Evolutionary conservation across 768 basidiomycete species (phyloP).

Genomic region (Pilatotrama ljubarskyi): DNA sequence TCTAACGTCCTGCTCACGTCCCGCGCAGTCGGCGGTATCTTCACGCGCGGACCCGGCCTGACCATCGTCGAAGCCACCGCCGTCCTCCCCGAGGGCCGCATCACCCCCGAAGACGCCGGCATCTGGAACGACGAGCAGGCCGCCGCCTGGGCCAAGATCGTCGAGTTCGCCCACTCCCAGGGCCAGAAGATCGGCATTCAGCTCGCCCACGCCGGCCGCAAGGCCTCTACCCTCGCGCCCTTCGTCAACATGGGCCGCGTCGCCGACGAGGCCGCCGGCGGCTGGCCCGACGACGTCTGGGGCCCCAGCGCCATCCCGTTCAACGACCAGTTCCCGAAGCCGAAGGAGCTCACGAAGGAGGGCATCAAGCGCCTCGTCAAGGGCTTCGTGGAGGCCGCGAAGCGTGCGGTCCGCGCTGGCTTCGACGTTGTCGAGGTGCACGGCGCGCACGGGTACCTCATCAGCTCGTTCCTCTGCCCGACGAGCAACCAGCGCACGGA

Average conservation of each 20-base stretch:
- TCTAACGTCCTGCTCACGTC: neutral
- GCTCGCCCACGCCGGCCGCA: slow-evolving; percentile 73
- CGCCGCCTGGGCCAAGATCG: slow-evolving; percentile 47
- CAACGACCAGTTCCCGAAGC: slow-evolving; percentile 35
- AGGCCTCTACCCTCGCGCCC: slow-evolving; percentile 62
- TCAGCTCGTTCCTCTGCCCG: slow-evolving; percentile 42
- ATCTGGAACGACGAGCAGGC: slow-evolving; percentile 64
- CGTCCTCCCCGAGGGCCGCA: slow-evolving; percentile 56
- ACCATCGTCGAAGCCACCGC: slow-evolving; percentile 68
- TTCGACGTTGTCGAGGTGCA: slow-evolving; percentile 32
- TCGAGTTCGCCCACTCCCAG: slow-evolving; percentile 70
- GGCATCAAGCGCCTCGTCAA: slow-evolving; percentile 41
- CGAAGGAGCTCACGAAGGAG: slow-evolving; percentile 38
- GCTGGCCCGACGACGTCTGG: slow-evolving; percentile 31
- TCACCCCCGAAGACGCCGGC: slow-evolving; percentile 59
- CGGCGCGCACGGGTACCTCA: slow-evolving; percentile 29
- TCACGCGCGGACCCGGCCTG: slow-evolving; percentile 54
- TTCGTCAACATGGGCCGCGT: slow-evolving; percentile 53
- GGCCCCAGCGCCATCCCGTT: slow-evolving; percentile 43
- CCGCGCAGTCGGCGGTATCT: slow-evolving; percentile 51
- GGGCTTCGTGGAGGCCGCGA: slow-evolving; percentile 36
- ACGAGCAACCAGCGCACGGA: slow-evolving; percentile 44
- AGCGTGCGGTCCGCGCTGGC: slow-evolving; percentile 38
- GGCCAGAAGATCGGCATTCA: slow-evolving; percentile 72
- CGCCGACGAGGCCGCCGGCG: slow-evolving; percentile 42